Evolutionary conservation across 768 basidiomycete species (phyloP).

Genomic region (Rhodotorula toruloides): DNA sequence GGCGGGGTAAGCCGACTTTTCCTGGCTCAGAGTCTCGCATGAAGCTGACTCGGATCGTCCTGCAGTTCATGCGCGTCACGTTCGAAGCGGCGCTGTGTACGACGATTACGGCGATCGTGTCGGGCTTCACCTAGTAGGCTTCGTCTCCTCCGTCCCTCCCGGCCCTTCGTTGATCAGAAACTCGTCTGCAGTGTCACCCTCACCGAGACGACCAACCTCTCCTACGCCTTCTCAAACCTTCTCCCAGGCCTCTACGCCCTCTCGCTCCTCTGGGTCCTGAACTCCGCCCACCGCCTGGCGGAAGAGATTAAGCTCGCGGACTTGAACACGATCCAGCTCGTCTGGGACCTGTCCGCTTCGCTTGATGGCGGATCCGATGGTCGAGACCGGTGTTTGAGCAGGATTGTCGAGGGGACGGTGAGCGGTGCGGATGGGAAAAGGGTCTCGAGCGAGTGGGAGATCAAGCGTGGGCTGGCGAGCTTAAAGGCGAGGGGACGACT

Average conservation of each 20-base stretch:
- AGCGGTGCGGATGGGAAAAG: too few species aligned
- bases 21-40: background rate
- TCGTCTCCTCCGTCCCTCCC: background rate
- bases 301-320: background rate
- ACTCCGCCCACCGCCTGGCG: background rate
- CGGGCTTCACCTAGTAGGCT: background rate
- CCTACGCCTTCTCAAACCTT: background rate
- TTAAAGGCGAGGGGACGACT: background rate
- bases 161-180: background rate
- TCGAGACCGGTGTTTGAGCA: background rate
- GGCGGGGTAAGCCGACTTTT: background rate
- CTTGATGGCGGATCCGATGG: too few species aligned
- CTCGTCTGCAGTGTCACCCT: background rate
- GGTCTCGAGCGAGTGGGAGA: background rate
- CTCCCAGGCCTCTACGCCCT: background rate
- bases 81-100: background rate
- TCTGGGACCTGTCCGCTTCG: background rate
- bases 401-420: background rate
- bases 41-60: background rate
- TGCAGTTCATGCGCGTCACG: background rate
- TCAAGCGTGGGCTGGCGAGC: constrained; percentile 2
- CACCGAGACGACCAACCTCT: background rate
- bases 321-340: constrained; percentile 1
- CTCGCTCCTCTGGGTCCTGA: constrained; percentile 1
- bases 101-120: background rate